Evolutionary conservation across 352 stramenopile species (phyloP), one percentile per base, ranked within the genome.

Genomic region (Albugo candida): DNA sequence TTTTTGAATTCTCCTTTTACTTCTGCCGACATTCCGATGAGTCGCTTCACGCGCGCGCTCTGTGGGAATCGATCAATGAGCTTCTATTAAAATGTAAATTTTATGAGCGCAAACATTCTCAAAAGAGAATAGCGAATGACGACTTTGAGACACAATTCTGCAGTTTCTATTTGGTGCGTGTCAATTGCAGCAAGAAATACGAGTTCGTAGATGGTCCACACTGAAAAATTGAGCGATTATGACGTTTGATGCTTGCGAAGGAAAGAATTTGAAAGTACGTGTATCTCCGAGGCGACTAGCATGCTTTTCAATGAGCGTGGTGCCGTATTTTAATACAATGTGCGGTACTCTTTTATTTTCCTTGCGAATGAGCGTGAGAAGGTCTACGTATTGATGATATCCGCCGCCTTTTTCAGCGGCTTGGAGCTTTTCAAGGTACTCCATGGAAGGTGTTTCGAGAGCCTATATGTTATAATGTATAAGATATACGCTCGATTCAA

Each of bases 121-220:
- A 8, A 43, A 43, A 24, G 8, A 10, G 2, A 8, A n/a, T 14
- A 24, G 17, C 38, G 3, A 3, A 24, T n/a, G 50, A 20, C 13
- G n/a, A 17, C 12, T 10, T 31, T 31, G 24, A 31, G 27, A 48
- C 43, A 20, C 34, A 69, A 55, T 45, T 68, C 53, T 0, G 58
- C 57, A 27, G 81, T 52, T 51, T 74, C 56, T 44, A 70, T 55
- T 40, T 82, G 69, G 54, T 79, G 57, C 35, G 78, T 37, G 50
- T 84, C 72, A 41, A 84, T 46, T 24, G 72, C 67, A 13, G 72
- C 72, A 16, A 82, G 21, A 13, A 82, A 68, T 27, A 69, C 68
- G 27, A 82, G 72, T 51, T 84, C 72, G 47, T 80, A 72, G 37
- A 82, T 48, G n/a, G 51, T 60, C 67, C 70, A 84, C 14, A 75